Evolutionary conservation across 176 grass and related monocot species (phyloP).

Genomic region (Phyllostachys edulis): DNA sequence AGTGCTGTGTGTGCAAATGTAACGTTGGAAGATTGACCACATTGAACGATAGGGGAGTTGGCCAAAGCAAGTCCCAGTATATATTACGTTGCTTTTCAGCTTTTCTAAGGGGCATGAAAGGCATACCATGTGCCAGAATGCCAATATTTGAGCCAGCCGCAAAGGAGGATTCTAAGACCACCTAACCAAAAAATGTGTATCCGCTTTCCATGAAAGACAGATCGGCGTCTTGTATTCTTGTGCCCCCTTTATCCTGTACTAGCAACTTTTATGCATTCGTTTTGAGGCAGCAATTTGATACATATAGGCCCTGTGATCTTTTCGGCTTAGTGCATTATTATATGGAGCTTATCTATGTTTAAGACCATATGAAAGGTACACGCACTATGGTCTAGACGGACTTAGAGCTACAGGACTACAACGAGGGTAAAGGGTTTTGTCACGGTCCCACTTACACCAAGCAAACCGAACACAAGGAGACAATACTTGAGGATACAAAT

Average conservation of each 20-base stretch:
- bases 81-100: neutral
- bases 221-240: neutral
- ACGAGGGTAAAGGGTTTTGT: too few species aligned
- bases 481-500: too few species aligned
- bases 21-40: neutral
- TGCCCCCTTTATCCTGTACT: neutral
- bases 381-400: neutral
- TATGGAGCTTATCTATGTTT: neutral
- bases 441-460: too few species aligned
- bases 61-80: neutral
- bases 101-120: neutral
- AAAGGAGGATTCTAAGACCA: neutral
- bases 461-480: too few species aligned
- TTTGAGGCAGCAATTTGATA: neutral
- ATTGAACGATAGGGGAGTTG: neutral
- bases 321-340: neutral
- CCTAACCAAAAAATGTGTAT: neutral
- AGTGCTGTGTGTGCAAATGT: neutral
- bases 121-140: neutral
- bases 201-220: neutral
- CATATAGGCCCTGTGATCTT: neutral
- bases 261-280: neutral
- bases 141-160: neutral
- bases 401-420: neutral
- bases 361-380: neutral